Conservation (phyloP, 2,329 filamentous ascomycete genomes). For the Ophiostoma pallidulum region DNA sequence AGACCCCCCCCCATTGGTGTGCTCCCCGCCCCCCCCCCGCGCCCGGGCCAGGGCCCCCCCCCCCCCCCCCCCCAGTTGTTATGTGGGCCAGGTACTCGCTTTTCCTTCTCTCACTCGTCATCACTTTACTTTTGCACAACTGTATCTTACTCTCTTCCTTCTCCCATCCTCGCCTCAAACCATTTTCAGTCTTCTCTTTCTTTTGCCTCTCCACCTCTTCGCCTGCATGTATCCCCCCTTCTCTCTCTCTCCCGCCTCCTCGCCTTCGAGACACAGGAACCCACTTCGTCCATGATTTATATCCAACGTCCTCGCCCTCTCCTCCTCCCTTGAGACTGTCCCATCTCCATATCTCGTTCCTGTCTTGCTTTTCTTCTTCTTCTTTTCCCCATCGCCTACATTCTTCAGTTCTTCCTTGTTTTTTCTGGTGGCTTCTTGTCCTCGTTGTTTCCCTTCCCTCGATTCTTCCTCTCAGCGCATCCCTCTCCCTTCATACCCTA, state of each 20-base stretch:
- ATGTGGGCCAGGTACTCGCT: conserved; percentile 8
- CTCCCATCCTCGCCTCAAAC: neutral
- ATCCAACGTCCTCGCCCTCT: no score
- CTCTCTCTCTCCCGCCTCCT: conserved; percentile 16
- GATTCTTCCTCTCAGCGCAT: no score
- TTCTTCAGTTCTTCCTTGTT: neutral
- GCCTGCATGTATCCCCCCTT: neutral
- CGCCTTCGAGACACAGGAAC: no score
- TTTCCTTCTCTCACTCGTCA: neutral
- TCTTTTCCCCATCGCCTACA: neutral
- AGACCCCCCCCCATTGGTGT: neutral
- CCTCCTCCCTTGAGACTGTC: no score
- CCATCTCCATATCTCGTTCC: conserved; percentile 10
- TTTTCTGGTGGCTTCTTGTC: no score
- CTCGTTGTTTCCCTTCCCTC: no score
- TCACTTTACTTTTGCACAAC: neutral
- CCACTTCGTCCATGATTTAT: neutral
- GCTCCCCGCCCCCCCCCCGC: neutral
- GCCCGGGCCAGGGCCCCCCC: conserved; percentile 12
- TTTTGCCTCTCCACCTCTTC: neutral
- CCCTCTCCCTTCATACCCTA: no score
- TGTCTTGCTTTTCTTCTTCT: conserved; percentile 12
- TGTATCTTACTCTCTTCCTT: neutral
- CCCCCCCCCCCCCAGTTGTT: conserved; percentile 1
- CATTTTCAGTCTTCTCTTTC: neutral